Evolutionary conservation across 2,329 filamentous ascomycete genomes (phyloP).

Genomic region (Trichoderma hamatum): DNA sequence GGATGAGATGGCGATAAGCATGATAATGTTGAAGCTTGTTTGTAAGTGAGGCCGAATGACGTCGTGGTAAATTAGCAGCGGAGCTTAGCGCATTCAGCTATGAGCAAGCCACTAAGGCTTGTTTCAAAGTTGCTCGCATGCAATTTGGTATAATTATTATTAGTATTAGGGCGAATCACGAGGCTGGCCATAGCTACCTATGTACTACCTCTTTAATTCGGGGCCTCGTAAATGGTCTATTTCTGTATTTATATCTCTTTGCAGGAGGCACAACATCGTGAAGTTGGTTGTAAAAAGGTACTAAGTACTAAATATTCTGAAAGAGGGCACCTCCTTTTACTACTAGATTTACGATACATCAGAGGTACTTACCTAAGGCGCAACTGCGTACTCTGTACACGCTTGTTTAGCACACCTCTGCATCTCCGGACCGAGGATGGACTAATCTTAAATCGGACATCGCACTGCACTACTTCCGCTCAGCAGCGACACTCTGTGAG

Average conservation of each 20-base stretch:
- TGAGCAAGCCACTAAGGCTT: not conserved
- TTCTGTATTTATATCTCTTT: no score
- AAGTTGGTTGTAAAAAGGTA: no score
- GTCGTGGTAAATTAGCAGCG: not conserved
- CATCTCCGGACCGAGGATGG: not conserved
- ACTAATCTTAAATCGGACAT: not conserved
- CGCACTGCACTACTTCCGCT: not conserved
- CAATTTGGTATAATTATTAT: no score
- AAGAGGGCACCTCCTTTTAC: no score
- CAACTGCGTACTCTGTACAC: not conserved
- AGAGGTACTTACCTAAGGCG: not conserved
- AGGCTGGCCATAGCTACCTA: no score
- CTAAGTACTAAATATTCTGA: no score
- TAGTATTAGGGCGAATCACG: no score
- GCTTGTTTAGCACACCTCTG: not conserved
- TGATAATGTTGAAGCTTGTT: slow-evolving; percentile 6
- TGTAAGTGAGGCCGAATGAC: not conserved
- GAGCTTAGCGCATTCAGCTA: not conserved
- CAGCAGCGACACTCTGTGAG: not conserved
- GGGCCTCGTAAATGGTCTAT: no score
- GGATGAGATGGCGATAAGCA: slow-evolving; percentile 3
- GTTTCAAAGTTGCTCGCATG: no score
- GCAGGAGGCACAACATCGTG: no score
- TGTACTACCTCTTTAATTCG: no score
- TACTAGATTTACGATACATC: no score